Base-by-base conservation (phyloP, 331 rosid genomes). In the Ulmus americana region DNA sequence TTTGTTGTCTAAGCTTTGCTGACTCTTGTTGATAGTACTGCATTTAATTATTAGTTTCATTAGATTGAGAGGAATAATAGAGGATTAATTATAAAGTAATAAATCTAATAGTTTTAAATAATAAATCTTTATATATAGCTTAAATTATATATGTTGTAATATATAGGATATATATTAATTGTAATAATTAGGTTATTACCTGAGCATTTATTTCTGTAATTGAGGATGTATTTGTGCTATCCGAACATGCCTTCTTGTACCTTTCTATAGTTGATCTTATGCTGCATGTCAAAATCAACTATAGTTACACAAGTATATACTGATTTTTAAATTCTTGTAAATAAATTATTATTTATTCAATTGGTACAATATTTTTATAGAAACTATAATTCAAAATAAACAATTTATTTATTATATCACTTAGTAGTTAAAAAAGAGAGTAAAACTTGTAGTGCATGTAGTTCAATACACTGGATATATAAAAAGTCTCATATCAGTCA, bases 11-110 rank as follows among this genome's bases (percentile, higher is more conserved):
- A 77, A 92, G 84, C 80, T 87, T 92, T 54, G 95, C 91, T 12
- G 98, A 92, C 79, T 92, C 95, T 81, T 85, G 97, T 63, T 92
- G 98, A 74, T 86, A 92, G 73, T 89, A 87, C 98, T 89, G 43
- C 63, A 75, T 28, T 28, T 28, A 28, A 28, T 18, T 46, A 56
- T 57, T 10, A 39, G 15, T 28, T 57, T 39, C n/a, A 9, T 57
- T 1, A 22, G 9, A 28, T 28, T 28, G 35, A 38, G 5, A 39
- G 20, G 6, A 60, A 41, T 2, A 12, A 39, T 5, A 15, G 7
- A 42, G 1, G 62, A 2, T 57, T 5, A 73, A 64, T 53, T 39
- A 45, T 64, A 12, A 48, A 5, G 10, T 1, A 44, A 28, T 13
- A 54, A 14, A 43, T 18, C 7, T 22, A 56, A 56, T 41, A 6